These are phyloP conservation scores for Saccharomycopsis fibuligera DNA, from an alignment of 805 yeast genomes.

Conservation along the genomic window DNA sequence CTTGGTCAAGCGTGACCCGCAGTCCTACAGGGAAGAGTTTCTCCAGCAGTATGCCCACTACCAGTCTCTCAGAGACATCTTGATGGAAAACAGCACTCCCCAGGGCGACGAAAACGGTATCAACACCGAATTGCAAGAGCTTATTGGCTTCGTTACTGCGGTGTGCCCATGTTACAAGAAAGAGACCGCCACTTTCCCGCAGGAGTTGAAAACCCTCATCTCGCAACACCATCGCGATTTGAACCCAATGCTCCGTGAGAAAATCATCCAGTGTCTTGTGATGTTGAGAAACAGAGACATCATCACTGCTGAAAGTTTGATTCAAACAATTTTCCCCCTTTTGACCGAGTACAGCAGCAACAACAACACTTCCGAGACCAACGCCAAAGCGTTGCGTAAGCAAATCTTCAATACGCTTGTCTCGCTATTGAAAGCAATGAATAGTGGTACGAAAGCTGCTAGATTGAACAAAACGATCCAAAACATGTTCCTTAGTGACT, in stretches of 20 bases:
- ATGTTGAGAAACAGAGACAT: conserved; percentile 85
- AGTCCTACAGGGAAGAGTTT: conserved; percentile 90
- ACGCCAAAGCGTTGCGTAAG: conserved; percentile 75
- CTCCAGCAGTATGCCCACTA: conserved; percentile 89
- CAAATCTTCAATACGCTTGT: conserved; percentile 78
- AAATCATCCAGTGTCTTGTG: conserved; percentile 80
- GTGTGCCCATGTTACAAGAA: conserved; percentile 87
- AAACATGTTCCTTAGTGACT: conserved; percentile 79
- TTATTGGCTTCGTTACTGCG: conserved; percentile 86
- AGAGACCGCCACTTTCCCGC: conserved; percentile 80
- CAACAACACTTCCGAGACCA: conserved; percentile 42
- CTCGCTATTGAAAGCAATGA: conserved; percentile 71
- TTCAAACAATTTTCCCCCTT: conserved; percentile 85
- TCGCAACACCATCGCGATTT: conserved; percentile 73
- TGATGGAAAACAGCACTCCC: conserved; percentile 59
- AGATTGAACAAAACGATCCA: conserved; percentile 86
- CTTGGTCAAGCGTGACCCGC: conserved; percentile 89
- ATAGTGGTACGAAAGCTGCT: conserved; percentile 85
- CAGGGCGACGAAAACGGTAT: conserved; percentile 43
- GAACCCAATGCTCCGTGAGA: conserved; percentile 82
- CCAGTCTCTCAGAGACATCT: conserved; percentile 83
- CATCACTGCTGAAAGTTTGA: conserved; percentile 69
- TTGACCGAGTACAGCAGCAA: conserved; percentile 58
- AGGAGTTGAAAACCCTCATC: conserved; percentile 65
- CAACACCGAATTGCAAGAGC: conserved; percentile 55